phyloP scores from a whole-genome alignment of 225 moss, liverwort and hornwort species.

The Straminergon stramineum region DNA sequence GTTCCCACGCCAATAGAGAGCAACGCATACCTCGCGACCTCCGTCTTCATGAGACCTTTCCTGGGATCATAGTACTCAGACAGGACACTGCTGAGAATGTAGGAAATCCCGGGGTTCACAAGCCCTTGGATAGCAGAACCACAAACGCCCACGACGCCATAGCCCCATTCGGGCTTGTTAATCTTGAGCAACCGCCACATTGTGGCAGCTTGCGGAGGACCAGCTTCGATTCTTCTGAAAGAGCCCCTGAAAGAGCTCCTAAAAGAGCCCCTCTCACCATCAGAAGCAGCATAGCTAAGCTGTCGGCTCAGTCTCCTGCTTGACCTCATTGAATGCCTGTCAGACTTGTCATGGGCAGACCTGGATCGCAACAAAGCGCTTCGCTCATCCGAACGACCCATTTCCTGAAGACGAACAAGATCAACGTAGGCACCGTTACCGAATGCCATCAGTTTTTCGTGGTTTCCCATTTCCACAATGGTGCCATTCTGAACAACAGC shows the following conservation, averaged over 20 bases:
- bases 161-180: constrained; percentile 31
- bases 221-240: neutral
- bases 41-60: neutral
- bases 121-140: constrained; percentile 19
- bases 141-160: neutral
- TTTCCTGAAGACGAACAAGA: constrained; percentile 29
- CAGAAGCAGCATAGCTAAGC: neutral
- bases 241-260: neutral
- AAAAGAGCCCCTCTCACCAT: neutral
- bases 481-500: constrained; percentile 32
- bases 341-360: neutral
- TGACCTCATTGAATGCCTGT: neutral
- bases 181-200: constrained; percentile 40
- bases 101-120: constrained; percentile 14
- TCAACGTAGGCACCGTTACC: constrained; percentile 21
- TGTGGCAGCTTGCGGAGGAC: neutral
- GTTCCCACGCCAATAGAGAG: neutral
- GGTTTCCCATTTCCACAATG: constrained; percentile 41
- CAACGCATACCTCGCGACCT: constrained; percentile 4
- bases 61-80: constrained; percentile 13
- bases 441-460: constrained; percentile 21
- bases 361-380: neutral
- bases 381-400: neutral
- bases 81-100: constrained; percentile 10
- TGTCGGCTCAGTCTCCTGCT: constrained; percentile 5